Evolutionary conservation across 1,139 yeast genomes (phyloP).

Genomic region (Blastobotrys elegans): DNA sequence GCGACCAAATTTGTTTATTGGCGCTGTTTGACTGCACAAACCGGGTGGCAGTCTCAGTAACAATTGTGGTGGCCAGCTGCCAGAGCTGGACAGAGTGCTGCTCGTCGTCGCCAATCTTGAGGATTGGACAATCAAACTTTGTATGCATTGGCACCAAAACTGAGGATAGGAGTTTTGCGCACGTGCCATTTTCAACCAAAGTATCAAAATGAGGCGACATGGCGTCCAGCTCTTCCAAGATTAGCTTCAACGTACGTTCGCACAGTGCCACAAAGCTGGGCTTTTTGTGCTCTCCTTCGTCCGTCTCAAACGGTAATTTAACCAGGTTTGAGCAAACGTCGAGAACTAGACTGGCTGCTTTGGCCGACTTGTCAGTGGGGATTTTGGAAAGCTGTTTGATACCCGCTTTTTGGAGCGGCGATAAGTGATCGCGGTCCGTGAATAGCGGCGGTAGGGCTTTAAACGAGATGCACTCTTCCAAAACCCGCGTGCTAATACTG

Average conservation of each 20-base stretch:
- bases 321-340: conserved; percentile 21
- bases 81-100: conserved; percentile 26
- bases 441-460: conserved; percentile 30
- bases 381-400: conserved; percentile 24
- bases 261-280: conserved; percentile 70
- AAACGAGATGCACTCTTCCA: conserved; percentile 26
- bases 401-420: conserved; percentile 33
- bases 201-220: conserved; percentile 36
- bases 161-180: conserved; percentile 32
- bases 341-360: conserved; percentile 19
- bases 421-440: conserved; percentile 31
- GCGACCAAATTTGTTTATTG: conserved; percentile 35
- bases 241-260: conserved; percentile 40
- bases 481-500: conserved; percentile 19
- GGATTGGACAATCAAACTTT: conserved; percentile 25
- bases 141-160: conserved; percentile 20
- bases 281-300: conserved; percentile 23
- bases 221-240: conserved; percentile 33
- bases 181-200: conserved; percentile 33
- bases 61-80: conserved; percentile 30
- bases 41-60: conserved; percentile 18
- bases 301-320: conserved; percentile 22
- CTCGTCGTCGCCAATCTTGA: conserved; percentile 9
- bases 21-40: conserved; percentile 20
- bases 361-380: conserved; percentile 12